These are phyloP conservation scores for Phytophthora crassamura DNA, from an alignment of 352 stramenopile genomes.

Conservation along the genomic window DNA sequence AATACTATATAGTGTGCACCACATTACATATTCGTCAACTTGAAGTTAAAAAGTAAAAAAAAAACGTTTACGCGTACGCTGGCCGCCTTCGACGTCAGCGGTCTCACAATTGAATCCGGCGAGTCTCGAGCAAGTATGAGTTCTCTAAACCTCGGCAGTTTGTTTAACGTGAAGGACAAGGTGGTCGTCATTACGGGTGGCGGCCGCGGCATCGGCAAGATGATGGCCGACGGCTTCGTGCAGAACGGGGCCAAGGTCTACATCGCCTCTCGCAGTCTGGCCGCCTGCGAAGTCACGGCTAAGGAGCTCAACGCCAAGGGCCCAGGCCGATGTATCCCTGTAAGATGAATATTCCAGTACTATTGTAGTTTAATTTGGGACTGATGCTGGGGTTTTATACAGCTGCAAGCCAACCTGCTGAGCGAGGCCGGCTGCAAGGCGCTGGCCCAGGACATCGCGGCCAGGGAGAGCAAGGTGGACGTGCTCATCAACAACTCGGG, in stretches of 20 bases:
- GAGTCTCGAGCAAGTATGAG: constrained; percentile 28
- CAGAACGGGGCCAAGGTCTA: constrained; percentile 94
- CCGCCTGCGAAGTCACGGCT: constrained; percentile 82
- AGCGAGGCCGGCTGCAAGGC: constrained; percentile 47
- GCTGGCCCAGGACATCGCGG: constrained; percentile 77
- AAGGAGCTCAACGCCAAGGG: constrained; percentile 69
- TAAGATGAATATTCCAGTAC: constrained; percentile 16
- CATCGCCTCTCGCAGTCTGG: constrained; percentile 89
- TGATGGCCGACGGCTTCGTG: constrained; percentile 96
- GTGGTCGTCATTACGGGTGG: constrained; percentile 95
- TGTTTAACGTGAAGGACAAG: constrained; percentile 66
- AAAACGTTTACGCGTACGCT: too few species aligned
- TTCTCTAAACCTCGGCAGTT: constrained; percentile 22
- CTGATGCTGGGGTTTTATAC: neutral
- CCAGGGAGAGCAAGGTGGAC: constrained; percentile 80
- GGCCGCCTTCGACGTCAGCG: neutral
- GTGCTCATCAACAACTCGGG: constrained; percentile 97
- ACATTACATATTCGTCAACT: too few species aligned
- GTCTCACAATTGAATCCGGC: constrained; percentile 17
- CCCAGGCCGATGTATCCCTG: constrained; percentile 67
- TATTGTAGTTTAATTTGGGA: neutral
- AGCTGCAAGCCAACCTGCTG: constrained; percentile 50
- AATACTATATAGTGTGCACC: neutral
- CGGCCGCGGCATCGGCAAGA: constrained; percentile 94
- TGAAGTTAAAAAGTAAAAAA: too few species aligned